Base-by-base conservation (phyloP, 1,284 basidiomycete species). In the Papiliotrema flavescens region DNA sequence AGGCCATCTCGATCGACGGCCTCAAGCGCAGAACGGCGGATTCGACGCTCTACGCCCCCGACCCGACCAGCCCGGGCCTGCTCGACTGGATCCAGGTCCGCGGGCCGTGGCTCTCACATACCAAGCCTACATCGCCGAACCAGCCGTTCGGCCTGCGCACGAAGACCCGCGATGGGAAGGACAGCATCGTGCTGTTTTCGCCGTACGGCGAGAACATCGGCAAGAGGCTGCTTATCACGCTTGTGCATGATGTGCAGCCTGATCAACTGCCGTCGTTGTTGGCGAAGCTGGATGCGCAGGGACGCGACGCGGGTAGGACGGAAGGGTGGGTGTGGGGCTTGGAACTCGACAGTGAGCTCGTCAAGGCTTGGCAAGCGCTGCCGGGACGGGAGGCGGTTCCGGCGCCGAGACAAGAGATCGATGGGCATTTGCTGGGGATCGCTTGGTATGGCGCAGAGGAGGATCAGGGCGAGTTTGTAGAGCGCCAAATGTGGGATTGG, bases 401-500 rank as follows among this genome's bases (percentile, higher is more conserved):
- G 5, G 53, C 52, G 8, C 39, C 39, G 46, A 49, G 65, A 28
- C 11, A 46, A 14, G 67, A 62, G 50, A 43, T 53, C 11, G 46
- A 55, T 13, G 64, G 61, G 2, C 66, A 68, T 60, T 34, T 70
- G 22, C 42, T 68, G 7, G 64, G 61, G 15, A 59, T 62, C n/a
- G 64, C 61, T 1, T 68, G 60, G 59, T 70, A 70, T 52, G 56
- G 64, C 0, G 15, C 41, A 20, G 47, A 60, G 24, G 55, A 55
- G 20, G 57, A 61, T 2, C 41, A 48, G 39, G 60, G 49, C 2
- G 44, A 61, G 20, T 15, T 66, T 44, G 19, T 63, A 11, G 63
- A 66, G 40, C 44, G 51, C 15, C 60, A 65, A 39, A 66, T 69
- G 59, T 66, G 62, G 63, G 42, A 39, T 37, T 69, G 66, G 64